Evolutionary conservation across 352 stramenopile species (phyloP).

Genomic region (Stramenopiles sp.): DNA sequence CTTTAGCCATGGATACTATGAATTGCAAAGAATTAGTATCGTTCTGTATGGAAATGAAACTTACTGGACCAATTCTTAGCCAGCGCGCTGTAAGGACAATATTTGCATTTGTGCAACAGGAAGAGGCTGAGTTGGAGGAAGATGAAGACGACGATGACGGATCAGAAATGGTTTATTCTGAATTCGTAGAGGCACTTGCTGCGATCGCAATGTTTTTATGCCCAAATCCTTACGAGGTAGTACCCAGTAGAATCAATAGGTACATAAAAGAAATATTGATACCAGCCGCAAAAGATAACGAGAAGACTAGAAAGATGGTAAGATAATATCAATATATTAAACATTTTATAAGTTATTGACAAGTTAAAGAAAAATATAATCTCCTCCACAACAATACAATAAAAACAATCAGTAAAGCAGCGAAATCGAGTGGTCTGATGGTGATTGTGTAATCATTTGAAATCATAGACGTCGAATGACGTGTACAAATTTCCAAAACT

Average conservation of each 20-base stretch:
- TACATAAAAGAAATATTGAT: slow-evolving; percentile 14
- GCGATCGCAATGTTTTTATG: slow-evolving; percentile 19
- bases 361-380: too few relatives aligned
- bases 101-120: slow-evolving; percentile 23
- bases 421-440: too few relatives aligned
- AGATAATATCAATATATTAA: background rate
- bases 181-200: slow-evolving; percentile 19
- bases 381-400: too few relatives aligned
- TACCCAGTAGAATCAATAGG: slow-evolving; percentile 17
- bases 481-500: too few relatives aligned
- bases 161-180: slow-evolving; percentile 20
- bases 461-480: too few relatives aligned
- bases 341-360: background rate
- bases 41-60: slow-evolving; percentile 15
- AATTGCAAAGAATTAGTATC: slow-evolving; percentile 18
- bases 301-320: slow-evolving; percentile 9
- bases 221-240: slow-evolving; percentile 21
- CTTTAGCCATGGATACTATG: slow-evolving; percentile 17
- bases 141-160: slow-evolving; percentile 18
- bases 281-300: slow-evolving; percentile 11
- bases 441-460: too few relatives aligned
- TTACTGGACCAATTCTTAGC: slow-evolving; percentile 19
- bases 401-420: too few relatives aligned
- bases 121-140: slow-evolving; percentile 19
- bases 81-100: slow-evolving; percentile 17